Conservation (phyloP, 2,329 filamentous ascomycete genomes). For the Clonostachys rhizophaga region DNA sequence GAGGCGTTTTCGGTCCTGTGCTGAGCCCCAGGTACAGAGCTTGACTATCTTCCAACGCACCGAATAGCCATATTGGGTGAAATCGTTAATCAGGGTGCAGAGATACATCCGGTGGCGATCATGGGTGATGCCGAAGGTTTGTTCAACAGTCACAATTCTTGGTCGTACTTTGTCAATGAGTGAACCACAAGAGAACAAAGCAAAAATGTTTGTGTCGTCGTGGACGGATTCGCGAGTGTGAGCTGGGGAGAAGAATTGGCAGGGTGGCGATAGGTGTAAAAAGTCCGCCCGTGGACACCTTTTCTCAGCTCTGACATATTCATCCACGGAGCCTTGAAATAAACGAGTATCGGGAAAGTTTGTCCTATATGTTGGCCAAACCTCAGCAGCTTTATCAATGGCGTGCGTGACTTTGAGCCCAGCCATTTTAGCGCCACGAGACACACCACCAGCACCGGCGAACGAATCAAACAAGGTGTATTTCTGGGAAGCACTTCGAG, state of each 20-base stretch:
- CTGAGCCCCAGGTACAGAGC: conserved; percentile 43
- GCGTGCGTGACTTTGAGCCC: conserved; percentile 57
- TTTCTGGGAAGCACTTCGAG: conserved; percentile 24
- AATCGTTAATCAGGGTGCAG: conserved; percentile 54
- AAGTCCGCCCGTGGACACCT: conserved; percentile 52
- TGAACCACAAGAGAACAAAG: conserved; percentile 45
- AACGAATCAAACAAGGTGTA: conserved; percentile 72
- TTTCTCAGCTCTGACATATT: conserved; percentile 35
- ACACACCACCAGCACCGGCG: conserved; percentile 68
- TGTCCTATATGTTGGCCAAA: conserved; percentile 48
- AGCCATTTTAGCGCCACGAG: conserved; percentile 52
- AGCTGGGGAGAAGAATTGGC: conserved; percentile 69
- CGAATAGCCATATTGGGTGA: conserved; percentile 63
- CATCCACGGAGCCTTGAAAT: conserved; percentile 37
- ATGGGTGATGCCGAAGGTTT: conserved; percentile 65
- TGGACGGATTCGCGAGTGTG: conserved; percentile 64
- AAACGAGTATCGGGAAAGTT: conserved; percentile 54
- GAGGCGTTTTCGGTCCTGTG: conserved; percentile 44
- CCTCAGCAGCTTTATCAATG: conserved; percentile 57
- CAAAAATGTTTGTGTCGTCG: conserved; percentile 66
- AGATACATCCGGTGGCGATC: conserved; percentile 51
- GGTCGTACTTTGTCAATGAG: conserved; percentile 57
- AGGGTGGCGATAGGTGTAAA: conserved; percentile 72
- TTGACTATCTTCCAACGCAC: conserved; percentile 62
- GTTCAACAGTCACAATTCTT: conserved; percentile 71